These are phyloP conservation scores for Pseudocercospora crystallina DNA, from an alignment of 2,329 filamentous ascomycete species.

Conservation along the genomic window DNA sequence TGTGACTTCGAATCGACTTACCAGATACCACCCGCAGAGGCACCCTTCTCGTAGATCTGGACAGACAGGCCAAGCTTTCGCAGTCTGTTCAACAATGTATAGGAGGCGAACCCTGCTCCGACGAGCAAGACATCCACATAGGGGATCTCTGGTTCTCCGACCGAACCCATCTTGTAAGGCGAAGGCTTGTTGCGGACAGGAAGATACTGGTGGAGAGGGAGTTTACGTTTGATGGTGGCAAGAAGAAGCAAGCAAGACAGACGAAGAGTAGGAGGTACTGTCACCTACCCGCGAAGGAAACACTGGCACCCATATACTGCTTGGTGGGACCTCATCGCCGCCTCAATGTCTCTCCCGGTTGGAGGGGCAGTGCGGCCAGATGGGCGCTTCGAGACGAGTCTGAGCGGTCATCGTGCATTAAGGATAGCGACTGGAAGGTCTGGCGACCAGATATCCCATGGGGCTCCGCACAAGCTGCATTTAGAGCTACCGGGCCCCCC, in stretches of 20 bases:
- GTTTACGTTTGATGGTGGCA: constrained; percentile 22
- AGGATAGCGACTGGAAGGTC: constrained; percentile 9
- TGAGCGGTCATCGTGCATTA: constrained; percentile 6
- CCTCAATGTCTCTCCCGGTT: neutral
- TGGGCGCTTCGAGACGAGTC: constrained; percentile 10
- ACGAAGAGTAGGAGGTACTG: neutral
- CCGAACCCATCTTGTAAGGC: constrained; percentile 28
- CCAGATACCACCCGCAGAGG: constrained; percentile 39
- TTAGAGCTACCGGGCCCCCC: neutral
- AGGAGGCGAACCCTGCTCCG: constrained; percentile 24
- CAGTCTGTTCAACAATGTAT: constrained; percentile 31
- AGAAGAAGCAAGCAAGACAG: neutral
- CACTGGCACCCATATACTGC: constrained; percentile 13
- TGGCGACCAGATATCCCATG: constrained; percentile 8
- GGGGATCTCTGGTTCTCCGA: constrained; percentile 26
- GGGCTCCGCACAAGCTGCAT: constrained; percentile 6
- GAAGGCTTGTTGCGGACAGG: constrained; percentile 16
- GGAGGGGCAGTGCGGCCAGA: constrained; percentile 6
- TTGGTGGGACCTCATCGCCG: constrained; percentile 1
- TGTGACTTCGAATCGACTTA: constrained; percentile 1
- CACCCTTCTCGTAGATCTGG: constrained; percentile 38
- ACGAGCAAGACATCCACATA: constrained; percentile 23
- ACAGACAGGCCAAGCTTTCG: constrained; percentile 35
- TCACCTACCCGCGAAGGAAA: neutral
- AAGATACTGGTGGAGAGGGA: constrained; percentile 6